Base-by-base conservation (phyloP, 257 asterid genomes). In the Solanum pinnatisectum region DNA sequence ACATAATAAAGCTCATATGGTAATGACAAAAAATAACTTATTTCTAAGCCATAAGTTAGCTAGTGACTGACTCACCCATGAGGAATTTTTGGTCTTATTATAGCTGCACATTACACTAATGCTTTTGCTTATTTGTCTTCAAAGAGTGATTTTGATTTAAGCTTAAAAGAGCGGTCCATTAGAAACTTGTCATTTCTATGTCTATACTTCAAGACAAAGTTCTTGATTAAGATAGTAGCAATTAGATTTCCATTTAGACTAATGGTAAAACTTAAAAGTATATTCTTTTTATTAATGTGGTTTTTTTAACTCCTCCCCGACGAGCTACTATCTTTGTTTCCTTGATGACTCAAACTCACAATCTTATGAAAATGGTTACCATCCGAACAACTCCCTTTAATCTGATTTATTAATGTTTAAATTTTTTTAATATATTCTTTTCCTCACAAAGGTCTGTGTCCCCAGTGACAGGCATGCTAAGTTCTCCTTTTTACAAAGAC, bases 381-480 rank as follows among this genome's bases (percentile, higher is more conserved):
- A 44, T 44, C 5, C 5, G 1, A 44, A 12, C 52, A 44, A 44
- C 5, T 44, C 5, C 16, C 4, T 44, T 16, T 44, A 12, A 44
- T 44, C 5, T 44, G 0, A 12, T 44, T 44, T 79, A 79, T 25
- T 79, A 79, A 44, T 42, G n/a, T 70, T 85, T 42, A 46, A 46
- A 1, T 46, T 52, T 52, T 56, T 56, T 87, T 84, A 20, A 87
- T 91, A 90, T 90, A 92, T 90, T 88, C 84, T 86, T 92, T 94
- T 92, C 94, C 91, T 90, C 92, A 92, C 94, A 93, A 90, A 87
- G 88, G 90, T 90, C 93, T 92, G 77, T 70, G 77, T 70, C 77
- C 96, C 97, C 94, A 72, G 93, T 93, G 97, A 95, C 97, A 95
- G 94, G 93, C 96, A 92, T 95, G 95, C 94, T 93, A 83, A 46